These are phyloP conservation scores for Penstemon barbatus DNA, from an alignment of 257 asterid species.

Conservation along the genomic window DNA sequence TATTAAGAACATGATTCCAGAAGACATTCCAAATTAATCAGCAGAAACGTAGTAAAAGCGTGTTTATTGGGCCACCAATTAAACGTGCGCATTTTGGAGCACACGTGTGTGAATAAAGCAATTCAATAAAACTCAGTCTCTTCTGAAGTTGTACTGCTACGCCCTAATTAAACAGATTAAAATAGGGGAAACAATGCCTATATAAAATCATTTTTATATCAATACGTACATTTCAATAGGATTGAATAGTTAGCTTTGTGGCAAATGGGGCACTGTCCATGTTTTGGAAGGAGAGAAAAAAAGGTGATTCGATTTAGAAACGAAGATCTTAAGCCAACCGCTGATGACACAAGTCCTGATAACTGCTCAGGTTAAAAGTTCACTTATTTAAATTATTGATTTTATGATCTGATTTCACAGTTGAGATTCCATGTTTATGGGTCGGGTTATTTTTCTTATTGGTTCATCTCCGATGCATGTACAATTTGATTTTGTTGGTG, in stretches of 20 bases:
- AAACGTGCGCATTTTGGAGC: too few species aligned
- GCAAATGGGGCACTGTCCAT: constrained; percentile 22
- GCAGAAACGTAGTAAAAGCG: too few species aligned
- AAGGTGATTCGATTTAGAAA: not conserved
- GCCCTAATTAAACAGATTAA: too few species aligned
- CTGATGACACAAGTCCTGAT: not conserved
- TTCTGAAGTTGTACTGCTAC: too few species aligned
- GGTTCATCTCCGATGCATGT: not conserved
- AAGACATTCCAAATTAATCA: too few species aligned
- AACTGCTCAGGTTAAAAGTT: not conserved
- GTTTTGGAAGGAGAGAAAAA: constrained; percentile 16
- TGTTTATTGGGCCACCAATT: too few species aligned
- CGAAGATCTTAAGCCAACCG: not conserved
- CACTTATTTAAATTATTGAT: not conserved
- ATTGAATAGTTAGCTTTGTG: not conserved
- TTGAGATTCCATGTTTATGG: not conserved
- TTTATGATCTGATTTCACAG: not conserved
- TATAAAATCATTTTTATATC: too few species aligned
- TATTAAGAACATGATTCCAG: too few species aligned
- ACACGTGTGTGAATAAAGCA: too few species aligned
- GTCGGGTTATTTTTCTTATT: not conserved
- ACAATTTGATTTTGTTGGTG: not conserved
- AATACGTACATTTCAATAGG: too few species aligned
- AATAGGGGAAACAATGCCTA: too few species aligned
- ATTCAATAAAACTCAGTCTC: too few species aligned